Percentiles rank a stretch among this genome's conserved stretches.
phyloP scores from a whole-genome alignment of 345 rosid species.

The Hibiscus syriacus region DNA sequence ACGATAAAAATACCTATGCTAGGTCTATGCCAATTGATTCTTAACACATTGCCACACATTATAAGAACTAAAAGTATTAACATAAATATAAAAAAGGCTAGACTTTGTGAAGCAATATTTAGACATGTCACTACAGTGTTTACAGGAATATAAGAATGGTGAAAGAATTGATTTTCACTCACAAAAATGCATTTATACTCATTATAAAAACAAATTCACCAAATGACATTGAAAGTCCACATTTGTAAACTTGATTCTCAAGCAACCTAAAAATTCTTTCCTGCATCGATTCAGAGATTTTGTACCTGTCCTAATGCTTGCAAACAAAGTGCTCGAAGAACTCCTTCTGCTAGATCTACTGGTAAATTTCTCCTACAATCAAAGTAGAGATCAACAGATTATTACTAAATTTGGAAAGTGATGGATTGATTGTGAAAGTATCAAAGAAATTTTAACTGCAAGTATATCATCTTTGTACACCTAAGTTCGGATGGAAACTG shows the following conservation, averaged over 20 bases:
- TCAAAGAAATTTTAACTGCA: background rate
- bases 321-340: constrained; percentile 81
- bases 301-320: constrained; percentile 96
- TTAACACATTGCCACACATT: background rate
- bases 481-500: constrained; percentile 67
- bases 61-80: background rate
- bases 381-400: constrained; percentile 12
- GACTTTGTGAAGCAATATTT: background rate
- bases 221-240: background rate
- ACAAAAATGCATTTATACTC: background rate
- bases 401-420: background rate
- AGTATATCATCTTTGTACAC: constrained; percentile 30
- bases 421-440: constrained; percentile 7
- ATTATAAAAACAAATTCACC: background rate
- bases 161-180: background rate
- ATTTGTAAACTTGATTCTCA: background rate
- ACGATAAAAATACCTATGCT: background rate
- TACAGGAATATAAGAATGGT: background rate
- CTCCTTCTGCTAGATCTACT: constrained; percentile 90
- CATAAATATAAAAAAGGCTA: background rate
- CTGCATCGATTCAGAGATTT: constrained; percentile 14
- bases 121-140: background rate
- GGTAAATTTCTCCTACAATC: constrained; percentile 78
- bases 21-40: background rate
- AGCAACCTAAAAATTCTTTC: constrained; percentile 3